Percentiles rank a stretch among this genome's conserved stretches.
phyloP scores from a whole-genome alignment of 805 yeast genomes.

The Candida ovalis region DNA sequence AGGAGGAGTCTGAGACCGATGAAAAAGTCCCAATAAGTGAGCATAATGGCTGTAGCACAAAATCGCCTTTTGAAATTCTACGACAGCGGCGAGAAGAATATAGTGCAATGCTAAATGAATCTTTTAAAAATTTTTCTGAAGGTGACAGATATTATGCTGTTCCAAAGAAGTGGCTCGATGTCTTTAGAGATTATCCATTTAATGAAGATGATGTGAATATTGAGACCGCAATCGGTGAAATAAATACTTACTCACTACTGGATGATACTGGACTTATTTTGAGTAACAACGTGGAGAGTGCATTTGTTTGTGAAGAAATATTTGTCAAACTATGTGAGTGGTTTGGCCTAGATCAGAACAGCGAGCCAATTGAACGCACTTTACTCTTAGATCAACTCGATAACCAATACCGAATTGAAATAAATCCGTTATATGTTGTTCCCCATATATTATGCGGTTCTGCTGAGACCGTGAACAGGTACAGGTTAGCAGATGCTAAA shows the following conservation, averaged over 20 bases:
- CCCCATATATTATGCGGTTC: conserved; percentile 28
- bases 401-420: conserved; percentile 11
- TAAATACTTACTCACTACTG: conserved; percentile 43
- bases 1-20: conserved; percentile 1
- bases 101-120: conserved; percentile 11
- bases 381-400: conserved; percentile 26
- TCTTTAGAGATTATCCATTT: conserved; percentile 35
- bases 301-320: conserved; percentile 39
- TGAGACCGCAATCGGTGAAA: conserved; percentile 37
- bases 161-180: conserved; percentile 42
- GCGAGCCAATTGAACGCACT: conserved; percentile 35
- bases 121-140: conserved; percentile 28
- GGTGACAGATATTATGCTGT: conserved; percentile 49
- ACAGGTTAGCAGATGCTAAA: conserved; percentile 30
- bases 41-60: neutral
- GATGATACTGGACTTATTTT: conserved; percentile 41
- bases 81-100: conserved; percentile 16
- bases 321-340: conserved; percentile 44
- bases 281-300: conserved; percentile 25
- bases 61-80: conserved; percentile 11
- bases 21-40: neutral
- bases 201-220: conserved; percentile 28
- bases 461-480: conserved; percentile 24
- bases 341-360: conserved; percentile 48
- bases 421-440: conserved; percentile 23